These are phyloP conservation scores for Diaporthe australafricana DNA, from an alignment of 2,329 filamentous ascomycete genomes.

Conservation along the genomic window DNA sequence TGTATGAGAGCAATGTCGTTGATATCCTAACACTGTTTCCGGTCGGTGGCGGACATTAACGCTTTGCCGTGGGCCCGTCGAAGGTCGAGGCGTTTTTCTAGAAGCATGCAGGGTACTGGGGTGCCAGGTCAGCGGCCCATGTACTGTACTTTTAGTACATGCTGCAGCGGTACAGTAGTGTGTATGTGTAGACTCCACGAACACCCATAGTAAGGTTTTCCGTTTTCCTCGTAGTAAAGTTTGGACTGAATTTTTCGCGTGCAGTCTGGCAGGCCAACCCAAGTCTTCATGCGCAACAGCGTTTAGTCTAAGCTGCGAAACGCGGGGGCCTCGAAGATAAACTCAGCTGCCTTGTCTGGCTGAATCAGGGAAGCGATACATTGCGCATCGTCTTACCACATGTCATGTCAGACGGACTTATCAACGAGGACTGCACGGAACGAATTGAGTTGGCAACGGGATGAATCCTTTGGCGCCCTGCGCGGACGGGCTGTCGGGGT, in stretches of 20 bases:
- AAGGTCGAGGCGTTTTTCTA: not conserved
- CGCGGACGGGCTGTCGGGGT: conserved; percentile 35
- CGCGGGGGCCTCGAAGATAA: conserved; percentile 10
- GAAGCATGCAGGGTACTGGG: conserved; percentile 2
- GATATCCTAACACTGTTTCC: not conserved
- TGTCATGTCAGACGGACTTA: conserved; percentile 9
- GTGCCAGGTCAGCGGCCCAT: not conserved
- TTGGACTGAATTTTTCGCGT: not conserved
- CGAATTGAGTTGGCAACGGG: not conserved
- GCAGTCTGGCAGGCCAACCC: not conserved
- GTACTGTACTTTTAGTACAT: not conserved
- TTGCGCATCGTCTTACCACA: not conserved
- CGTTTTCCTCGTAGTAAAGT: not conserved
- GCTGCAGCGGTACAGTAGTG: not conserved
- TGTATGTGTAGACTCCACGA: not conserved
- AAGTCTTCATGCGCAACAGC: no score
- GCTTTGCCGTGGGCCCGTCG: conserved; percentile 12
- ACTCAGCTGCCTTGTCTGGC: not conserved
- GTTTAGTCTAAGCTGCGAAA: not conserved
- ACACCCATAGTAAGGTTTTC: not conserved
- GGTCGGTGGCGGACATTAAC: not conserved
- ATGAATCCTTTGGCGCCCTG: not conserved
- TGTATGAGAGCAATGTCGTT: not conserved
- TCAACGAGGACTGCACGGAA: not conserved
- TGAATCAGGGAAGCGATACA: not conserved